Evolutionary conservation across 1,284 basidiomycete species (phyloP), one percentile per base, ranked within the genome.

Genomic region (Caloboletus firmus): DNA sequence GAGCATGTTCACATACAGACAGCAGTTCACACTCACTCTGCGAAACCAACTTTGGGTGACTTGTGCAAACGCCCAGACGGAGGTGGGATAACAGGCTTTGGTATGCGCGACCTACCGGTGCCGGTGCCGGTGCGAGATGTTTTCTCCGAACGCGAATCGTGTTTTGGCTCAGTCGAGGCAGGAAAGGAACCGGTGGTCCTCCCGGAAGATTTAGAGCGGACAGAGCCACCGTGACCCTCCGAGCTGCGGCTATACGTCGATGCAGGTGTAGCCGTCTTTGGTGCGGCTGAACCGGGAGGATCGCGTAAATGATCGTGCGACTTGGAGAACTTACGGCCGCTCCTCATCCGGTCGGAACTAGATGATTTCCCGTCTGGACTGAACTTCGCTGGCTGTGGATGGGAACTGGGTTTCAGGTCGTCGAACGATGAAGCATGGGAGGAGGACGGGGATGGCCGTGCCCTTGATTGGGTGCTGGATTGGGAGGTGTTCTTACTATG

Each of bases 1-100:
- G 55, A 62, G 57, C 11, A 43, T 10, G 13, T n/a, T 41, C 5
- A 37, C 30, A 41, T 41, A 8, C n/a, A 42, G 17, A 52, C 11
- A 35, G 10, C 3, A 37, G 24, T 30, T 1, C 31, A 36, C 22
- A 58, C 71, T 67, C 51, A 69, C 67, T 72, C 69, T 40, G 61
- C 55, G 24, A 72, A 60, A 28, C 56, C 55, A 47, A 64, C 49
- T 45, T 58, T 69, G 43, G 61, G 26, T 20, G 57, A 43, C 49
- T 59, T 70, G 41, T 60, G 55, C 30, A 48, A 32, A 39, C 51
- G 59, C 18, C 51, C 50, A 5, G 69, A 65, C 5, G 59, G 44
- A 34, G 69, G 69, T 30, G 68, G 71, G 34, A 71, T 58, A 9
- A 72, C 59, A 12, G 64, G 60, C 41, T 66, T 64, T 32, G 61